phyloP scores from a whole-genome alignment of 495 filamentous ascomycete genomes.

The Pseudoneurospora amorphoporcata region DNA sequence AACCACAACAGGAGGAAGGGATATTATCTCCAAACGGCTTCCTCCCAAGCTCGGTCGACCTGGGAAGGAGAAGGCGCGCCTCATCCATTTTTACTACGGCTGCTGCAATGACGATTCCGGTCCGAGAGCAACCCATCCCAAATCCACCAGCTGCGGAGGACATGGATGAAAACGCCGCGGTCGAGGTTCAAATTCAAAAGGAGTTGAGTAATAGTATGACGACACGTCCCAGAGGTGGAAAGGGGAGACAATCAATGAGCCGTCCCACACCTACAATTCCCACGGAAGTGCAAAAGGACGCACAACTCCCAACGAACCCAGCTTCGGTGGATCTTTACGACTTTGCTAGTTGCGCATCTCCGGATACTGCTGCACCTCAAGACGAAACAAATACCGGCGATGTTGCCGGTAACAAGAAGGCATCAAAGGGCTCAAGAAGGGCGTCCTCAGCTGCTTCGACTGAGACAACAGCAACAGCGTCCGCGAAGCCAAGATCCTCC shows the following conservation, averaged over 20 bases:
- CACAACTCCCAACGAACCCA: not conserved
- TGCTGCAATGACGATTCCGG: not conserved
- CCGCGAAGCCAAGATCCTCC: conserved; percentile 9
- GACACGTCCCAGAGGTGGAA: not conserved
- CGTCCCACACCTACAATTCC: not conserved
- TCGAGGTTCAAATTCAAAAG: not conserved
- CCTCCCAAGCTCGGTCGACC: not conserved
- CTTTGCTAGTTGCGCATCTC: conserved; percentile 22
- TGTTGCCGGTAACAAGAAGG: not conserved
- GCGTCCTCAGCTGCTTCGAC: conserved; percentile 3
- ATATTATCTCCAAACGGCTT: not conserved
- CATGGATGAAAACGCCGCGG: not conserved
- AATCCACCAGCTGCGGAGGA: not conserved
- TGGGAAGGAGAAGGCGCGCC: not conserved
- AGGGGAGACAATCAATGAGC: not conserved
- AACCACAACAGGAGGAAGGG: not conserved
- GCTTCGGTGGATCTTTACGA: conserved; percentile 24
- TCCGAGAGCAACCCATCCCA: not conserved
- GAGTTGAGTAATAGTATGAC: not conserved
- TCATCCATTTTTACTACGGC: not conserved
- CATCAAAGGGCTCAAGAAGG: conserved; percentile 3
- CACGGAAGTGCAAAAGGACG: not conserved
- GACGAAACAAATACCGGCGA: not conserved
- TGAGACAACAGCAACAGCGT: not conserved
- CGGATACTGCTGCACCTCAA: conserved; percentile 3